Evolutionary conservation across 441 rosid genomes (phyloP).

Genomic region (Metrosideros polymorpha): DNA sequence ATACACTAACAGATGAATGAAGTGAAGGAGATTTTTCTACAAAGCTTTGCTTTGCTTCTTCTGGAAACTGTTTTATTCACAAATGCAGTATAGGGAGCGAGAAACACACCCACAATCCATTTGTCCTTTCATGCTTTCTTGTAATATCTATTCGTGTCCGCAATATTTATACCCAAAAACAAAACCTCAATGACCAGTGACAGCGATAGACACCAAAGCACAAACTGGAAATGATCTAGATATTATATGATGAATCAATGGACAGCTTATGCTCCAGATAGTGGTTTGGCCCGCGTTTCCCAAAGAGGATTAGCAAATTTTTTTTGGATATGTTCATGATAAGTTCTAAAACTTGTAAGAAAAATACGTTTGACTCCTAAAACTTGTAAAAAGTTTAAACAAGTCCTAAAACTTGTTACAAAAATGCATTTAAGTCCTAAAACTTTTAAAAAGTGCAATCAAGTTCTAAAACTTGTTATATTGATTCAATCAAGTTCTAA

Average conservation of each 20-base stretch:
- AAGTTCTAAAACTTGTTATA: no score
- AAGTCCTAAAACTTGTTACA: no score
- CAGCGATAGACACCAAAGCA: neutral
- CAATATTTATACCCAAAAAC: neutral
- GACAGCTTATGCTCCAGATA: neutral
- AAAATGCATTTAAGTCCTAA: no score
- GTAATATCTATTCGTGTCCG: neutral
- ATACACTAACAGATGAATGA: neutral
- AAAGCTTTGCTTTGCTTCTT: neutral
- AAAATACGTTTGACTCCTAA: no score
- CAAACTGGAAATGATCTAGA: neutral
- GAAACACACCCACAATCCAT: neutral
- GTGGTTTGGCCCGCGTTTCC: neutral
- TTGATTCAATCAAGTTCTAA: no score
- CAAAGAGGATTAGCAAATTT: no score
- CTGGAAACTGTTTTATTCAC: neutral
- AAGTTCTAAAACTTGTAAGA: no score
- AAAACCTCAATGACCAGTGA: neutral
- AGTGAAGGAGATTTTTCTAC: neutral
- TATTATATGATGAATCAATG: neutral
- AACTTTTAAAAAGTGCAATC: no score
- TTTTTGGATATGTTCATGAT: no score
- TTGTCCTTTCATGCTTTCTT: neutral
- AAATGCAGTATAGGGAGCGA: neutral
- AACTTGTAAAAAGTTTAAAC: no score